Evolutionary conservation across 495 filamentous ascomycete genomes (phyloP), one percentile per base, ranked within the genome.

Genomic region (Cercophora sp.): DNA sequence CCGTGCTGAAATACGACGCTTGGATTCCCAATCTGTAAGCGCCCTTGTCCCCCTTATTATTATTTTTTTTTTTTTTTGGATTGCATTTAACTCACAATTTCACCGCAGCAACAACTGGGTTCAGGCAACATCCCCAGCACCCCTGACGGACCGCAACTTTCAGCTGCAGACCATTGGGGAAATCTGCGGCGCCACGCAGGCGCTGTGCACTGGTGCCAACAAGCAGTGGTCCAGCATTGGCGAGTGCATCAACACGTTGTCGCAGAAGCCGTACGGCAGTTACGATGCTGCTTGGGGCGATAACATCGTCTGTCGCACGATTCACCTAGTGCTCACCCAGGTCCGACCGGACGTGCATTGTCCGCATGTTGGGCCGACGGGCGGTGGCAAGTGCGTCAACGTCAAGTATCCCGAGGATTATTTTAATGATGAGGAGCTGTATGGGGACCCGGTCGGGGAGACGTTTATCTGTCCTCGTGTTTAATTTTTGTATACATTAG

Each of bases 211-310:
- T 2, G 70, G 67, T 0, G 16, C 36, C 32, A 70, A 72, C 51
- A 47, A 23, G 26, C 69, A 72, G 51, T 72, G 63, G 62, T 22
- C n/a, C 10, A 59, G 42, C 48, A 35, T 58, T 50, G 54, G 52
- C 0, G 37, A 66, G 36, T 72, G 69, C 56, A 52, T 70, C 0
- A 10, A 47, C 3, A 24, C 41, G 0, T 43, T 69, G 42, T 57
- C 59, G 24, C 15, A 31, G 29, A 70, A 68, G 60, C 35, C 40
- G 0, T 69, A 64, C 50, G 69, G 69, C 9, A 65, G 56, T 39
- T 72, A 70, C 51, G 66, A 72, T 45, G 68, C 66, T 44, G 69
- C 63, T 10, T 70, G 68, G 66, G 68, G 69, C 23, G 69, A 72
- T 52, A 70, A 69, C 48, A 45, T 72, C 39, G 66, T 67, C 35